A percentile compares a stretch with the other conserved stretches of the same genome.
Conservation (phyloP, 345 rosid species). For the Eutrema japonicum region DNA sequence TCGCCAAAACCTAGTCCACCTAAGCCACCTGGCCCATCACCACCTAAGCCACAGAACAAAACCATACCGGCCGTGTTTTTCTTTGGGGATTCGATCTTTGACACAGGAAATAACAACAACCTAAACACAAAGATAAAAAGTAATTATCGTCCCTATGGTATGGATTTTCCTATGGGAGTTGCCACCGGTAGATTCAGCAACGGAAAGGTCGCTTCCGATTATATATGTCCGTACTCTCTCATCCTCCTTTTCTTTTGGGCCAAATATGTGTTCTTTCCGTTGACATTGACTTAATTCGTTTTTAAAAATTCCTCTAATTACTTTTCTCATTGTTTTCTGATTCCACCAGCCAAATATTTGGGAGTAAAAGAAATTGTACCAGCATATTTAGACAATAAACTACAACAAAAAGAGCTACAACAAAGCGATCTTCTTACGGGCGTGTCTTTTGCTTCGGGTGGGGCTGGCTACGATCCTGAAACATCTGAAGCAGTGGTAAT, state of each 20-base stretch:
- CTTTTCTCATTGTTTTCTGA: neutral
- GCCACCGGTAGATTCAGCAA: conserved; percentile 67
- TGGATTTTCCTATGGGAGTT: conserved; percentile 49
- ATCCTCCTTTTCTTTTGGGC: conserved; percentile 1
- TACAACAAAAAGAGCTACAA: conserved; percentile 39
- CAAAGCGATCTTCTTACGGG: conserved; percentile 63
- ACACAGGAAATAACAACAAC: conserved; percentile 61
- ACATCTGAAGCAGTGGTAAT: conserved; percentile 54
- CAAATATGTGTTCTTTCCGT: neutral
- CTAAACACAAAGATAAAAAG: conserved; percentile 45
- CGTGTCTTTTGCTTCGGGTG: conserved; percentile 72
- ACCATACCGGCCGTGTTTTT: conserved; percentile 48
- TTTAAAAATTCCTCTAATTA: neutral
- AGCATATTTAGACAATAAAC: conserved; percentile 56
- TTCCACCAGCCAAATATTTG: conserved; percentile 52
- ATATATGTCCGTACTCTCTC: conserved; percentile 29
- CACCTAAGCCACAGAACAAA: conserved; percentile 38
- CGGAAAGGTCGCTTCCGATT: conserved; percentile 58
- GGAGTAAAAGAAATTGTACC: conserved; percentile 63
- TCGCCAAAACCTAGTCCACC: conserved; percentile 35
- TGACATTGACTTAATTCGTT: neutral
- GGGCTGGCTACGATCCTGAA: conserved; percentile 59
- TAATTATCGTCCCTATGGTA: conserved; percentile 62
- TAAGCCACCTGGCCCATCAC: conserved; percentile 28
- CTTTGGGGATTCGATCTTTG: conserved; percentile 61